Conservation (phyloP, 352 stramenopile species). For the Aphanomyces astaci region DNA sequence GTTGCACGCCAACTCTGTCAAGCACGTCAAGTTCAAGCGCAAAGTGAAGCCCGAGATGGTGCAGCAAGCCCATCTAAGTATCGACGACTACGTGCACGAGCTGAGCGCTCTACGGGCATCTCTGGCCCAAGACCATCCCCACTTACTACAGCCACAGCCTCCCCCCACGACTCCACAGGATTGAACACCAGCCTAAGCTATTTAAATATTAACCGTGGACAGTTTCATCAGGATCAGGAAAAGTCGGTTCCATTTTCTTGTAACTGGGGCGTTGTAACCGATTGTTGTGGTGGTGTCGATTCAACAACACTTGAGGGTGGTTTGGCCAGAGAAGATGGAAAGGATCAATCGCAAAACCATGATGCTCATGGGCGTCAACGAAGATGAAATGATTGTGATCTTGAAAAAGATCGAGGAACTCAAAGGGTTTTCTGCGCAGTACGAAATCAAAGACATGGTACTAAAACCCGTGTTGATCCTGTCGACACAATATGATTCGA, state of each 20-base stretch:
- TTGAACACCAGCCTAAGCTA: too few species aligned
- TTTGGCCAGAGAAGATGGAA: too few species aligned
- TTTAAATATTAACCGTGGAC: too few species aligned
- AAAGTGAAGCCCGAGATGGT: background rate
- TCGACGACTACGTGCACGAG: background rate
- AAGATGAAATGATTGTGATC: background rate
- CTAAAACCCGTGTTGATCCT: too few species aligned
- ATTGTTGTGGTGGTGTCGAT: too few species aligned
- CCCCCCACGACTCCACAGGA: too few species aligned
- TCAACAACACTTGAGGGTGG: too few species aligned
- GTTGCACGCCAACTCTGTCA: background rate
- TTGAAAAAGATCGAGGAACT: background rate
- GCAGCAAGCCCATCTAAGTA: background rate
- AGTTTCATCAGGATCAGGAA: too few species aligned
- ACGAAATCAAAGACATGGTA: slow-evolving; percentile 18
- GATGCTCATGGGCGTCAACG: background rate
- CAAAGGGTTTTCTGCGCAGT: slow-evolving; percentile 7
- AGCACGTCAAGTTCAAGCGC: background rate
- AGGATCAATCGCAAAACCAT: background rate
- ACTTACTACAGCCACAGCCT: background rate
- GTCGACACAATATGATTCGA: too few species aligned
- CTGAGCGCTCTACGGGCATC: background rate
- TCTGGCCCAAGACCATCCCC: background rate
- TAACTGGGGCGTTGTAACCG: too few species aligned
- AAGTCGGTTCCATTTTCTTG: too few species aligned